Base-by-base conservation (phyloP, 148 eudicot genomes). In the Chenopodium quinoa region DNA sequence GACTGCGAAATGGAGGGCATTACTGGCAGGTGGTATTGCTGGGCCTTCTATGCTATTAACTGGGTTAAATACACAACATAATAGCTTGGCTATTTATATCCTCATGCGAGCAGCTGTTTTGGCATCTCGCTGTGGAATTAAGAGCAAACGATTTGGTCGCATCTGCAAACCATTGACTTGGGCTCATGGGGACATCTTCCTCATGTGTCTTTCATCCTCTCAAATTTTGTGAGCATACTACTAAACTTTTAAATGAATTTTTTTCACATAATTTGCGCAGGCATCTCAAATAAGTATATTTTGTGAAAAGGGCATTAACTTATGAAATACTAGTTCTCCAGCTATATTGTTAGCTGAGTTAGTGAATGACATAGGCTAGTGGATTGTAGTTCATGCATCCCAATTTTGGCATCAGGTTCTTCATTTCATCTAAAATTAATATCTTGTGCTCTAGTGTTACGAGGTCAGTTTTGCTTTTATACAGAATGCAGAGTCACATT, bases 81-180 rank as follows among this genome's bases (percentile, higher is more conserved):
- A 89, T 65, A 94, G 99, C 86, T 85, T 96, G 89, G 95, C 99
- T 4, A 86, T 96, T 52, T 96, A 96, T 89, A 96, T 96, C 47
- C 90, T 96, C 73, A 94, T 94, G 97, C 93, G 99, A 78, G 99
- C 99, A 75, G 91, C 93, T 83, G 99, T 96, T 14, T 85, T 96
- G 90, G 99, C 99, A 71, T 94, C 99, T 29, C 98, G 99, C 16
- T 96, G 99, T 87, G 99, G 99, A 69, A 96, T 96, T 44, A 96
- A 96, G 77, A 96, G 99, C 93, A 88, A 90, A 84, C 87, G 91
- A 76, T 94, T 96, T 80, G 98, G 98, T 83, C 86, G 63, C 77
- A 83, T 96, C 65, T 96, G 98, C 84, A 94, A 91, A 80, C 99
- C 99, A 79, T 89, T 95, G 27, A 92, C 98, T 48, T 96, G 99